A percentile compares a stretch with the other conserved stretches of the same genome.
Evolutionary conservation across 1,284 basidiomycete genomes (phyloP).

Genomic region (Wallemia hederae): DNA sequence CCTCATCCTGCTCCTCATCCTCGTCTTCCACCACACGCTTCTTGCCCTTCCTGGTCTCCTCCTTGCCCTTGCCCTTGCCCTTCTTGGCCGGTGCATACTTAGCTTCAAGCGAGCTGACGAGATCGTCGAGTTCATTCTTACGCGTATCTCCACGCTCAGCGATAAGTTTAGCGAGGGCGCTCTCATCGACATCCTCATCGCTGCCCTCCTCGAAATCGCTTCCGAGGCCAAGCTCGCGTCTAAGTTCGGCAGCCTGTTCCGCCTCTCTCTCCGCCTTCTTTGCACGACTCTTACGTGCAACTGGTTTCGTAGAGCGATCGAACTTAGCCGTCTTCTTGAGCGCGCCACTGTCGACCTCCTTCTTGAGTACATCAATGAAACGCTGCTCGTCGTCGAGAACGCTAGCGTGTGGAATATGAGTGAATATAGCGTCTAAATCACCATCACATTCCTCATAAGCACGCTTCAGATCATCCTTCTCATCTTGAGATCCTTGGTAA

Average conservation of each 20-base stretch:
- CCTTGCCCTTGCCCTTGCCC: constrained; percentile 11
- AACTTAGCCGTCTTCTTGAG: constrained; percentile 32
- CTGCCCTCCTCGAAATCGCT: constrained; percentile 36
- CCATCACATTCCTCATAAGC: constrained; percentile 41
- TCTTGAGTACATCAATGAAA: constrained; percentile 38
- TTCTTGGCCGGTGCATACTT: constrained; percentile 35
- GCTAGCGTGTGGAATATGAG: constrained; percentile 51
- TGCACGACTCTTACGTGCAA: constrained; percentile 36
- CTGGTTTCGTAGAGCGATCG: constrained; percentile 32
- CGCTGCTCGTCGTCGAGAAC: constrained; percentile 44
- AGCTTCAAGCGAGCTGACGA: constrained; percentile 25
- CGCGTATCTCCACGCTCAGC: constrained; percentile 36
- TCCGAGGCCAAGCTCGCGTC: constrained; percentile 71
- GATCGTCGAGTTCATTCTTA: constrained; percentile 37
- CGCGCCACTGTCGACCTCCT: constrained; percentile 29
- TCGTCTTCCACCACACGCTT: constrained; percentile 19
- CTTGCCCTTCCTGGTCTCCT: constrained; percentile 11
- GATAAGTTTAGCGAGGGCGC: constrained; percentile 52
- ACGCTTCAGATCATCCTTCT: constrained; percentile 38
- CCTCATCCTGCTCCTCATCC: constrained; percentile 14
- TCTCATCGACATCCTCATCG: constrained; percentile 23
- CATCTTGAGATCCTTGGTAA: constrained; percentile 70
- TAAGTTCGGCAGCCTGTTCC: constrained; percentile 49
- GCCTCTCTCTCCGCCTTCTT: constrained; percentile 51
- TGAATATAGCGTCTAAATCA: constrained; percentile 46